Evolutionary conservation across 305 asterid species (phyloP).

Genomic region (Salvia sclarea): DNA sequence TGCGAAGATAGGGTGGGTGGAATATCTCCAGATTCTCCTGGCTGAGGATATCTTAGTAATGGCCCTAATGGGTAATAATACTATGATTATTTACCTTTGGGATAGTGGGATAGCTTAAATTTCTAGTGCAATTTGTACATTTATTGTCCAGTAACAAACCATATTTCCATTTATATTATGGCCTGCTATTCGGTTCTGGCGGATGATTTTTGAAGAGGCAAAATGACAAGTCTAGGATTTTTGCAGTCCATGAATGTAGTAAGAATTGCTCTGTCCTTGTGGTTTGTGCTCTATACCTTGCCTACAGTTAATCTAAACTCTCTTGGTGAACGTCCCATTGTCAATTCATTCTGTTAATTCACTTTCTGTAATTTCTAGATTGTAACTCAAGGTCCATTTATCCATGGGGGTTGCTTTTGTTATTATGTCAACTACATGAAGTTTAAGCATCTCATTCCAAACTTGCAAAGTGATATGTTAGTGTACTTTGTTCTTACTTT

Average conservation of each 20-base stretch:
- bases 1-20: neutral
- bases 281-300: neutral
- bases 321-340: neutral
- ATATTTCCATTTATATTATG: neutral
- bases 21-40: neutral
- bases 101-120: neutral
- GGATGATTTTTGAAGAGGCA: neutral
- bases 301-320: neutral
- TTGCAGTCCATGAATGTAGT: neutral
- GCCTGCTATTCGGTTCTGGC: neutral
- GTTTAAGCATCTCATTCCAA: conserved; percentile 15
- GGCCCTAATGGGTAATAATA: neutral
- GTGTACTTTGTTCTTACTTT: conserved; percentile 8
- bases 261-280: neutral
- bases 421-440: neutral
- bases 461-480: neutral
- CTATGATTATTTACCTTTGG: neutral
- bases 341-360: neutral
- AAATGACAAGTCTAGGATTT: neutral
- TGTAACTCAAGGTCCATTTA: neutral
- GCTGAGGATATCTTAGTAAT: neutral
- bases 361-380: neutral
- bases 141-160: neutral
- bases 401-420: neutral
- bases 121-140: neutral